A percentile compares a stretch with the other conserved stretches of the same genome.
These are phyloP conservation scores for Selenicereus undatus DNA, from an alignment of 148 eudicot species.

Conservation along the genomic window DNA sequence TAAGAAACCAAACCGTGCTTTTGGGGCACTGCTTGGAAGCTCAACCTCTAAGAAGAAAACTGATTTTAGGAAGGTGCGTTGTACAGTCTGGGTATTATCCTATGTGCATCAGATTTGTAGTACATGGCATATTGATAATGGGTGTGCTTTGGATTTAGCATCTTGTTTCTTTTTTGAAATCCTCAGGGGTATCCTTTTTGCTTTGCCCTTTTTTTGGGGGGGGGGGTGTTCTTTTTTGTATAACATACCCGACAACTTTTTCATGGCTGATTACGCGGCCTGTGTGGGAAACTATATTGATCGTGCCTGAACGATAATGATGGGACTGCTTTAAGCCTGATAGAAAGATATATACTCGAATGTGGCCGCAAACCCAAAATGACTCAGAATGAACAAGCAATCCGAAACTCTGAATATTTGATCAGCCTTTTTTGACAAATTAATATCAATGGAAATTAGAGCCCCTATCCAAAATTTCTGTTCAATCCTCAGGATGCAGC, in stretches of 20 bases:
- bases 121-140: neutral
- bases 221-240: neutral
- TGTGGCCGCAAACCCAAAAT: neutral
- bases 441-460: neutral
- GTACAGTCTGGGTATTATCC: neutral
- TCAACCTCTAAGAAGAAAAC: constrained; percentile 58
- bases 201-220: neutral
- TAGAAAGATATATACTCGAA: no score
- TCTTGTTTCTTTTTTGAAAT: neutral
- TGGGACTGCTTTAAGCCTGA: no score
- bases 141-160: neutral
- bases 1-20: constrained; percentile 75
- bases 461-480: neutral
- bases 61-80: constrained; percentile 46
- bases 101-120: neutral
- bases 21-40: constrained; percentile 83
- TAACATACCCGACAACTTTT: no score
- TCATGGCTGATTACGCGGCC: no score
- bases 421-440: no score
- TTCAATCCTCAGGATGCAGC: neutral
- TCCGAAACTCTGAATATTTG: no score
- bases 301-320: no score
- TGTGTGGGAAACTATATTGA: no score
- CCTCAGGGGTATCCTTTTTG: neutral
- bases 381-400: no score